A percentile compares a stretch with the other conserved stretches of the same genome.
These are phyloP conservation scores for Coffea humblotiana DNA, from an alignment of 305 asterid species.

Conservation along the genomic window DNA sequence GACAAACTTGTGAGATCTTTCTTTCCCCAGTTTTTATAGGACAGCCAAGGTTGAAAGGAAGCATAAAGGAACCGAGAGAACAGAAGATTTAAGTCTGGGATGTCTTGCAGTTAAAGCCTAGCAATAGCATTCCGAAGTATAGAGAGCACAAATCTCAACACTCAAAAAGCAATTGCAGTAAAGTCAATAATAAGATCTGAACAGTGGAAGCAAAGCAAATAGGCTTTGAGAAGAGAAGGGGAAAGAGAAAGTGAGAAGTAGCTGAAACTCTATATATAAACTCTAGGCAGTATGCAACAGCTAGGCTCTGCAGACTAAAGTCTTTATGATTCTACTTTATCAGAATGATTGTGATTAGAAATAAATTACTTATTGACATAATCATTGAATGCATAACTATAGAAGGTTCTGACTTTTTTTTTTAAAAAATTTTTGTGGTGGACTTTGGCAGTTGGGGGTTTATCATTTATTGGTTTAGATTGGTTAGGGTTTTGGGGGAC, in stretches of 20 bases:
- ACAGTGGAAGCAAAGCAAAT: slow-evolving; percentile 15
- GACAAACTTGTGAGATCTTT: slow-evolving; percentile 20
- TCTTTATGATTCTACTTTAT: slow-evolving; percentile 25
- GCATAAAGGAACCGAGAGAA: slow-evolving; percentile 39
- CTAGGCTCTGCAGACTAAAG: slow-evolving; percentile 23
- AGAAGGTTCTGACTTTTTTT: slow-evolving; percentile 11
- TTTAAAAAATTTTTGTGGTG: slow-evolving; percentile 8
- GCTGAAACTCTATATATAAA: slow-evolving; percentile 13
- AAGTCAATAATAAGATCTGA: slow-evolving; percentile 46
- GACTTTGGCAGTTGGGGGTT: slow-evolving; percentile 33
- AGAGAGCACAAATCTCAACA: slow-evolving; percentile 49
- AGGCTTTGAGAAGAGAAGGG: not conserved
- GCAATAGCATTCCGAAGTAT: not conserved
- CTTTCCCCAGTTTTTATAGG: slow-evolving; percentile 47
- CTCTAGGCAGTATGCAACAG: not conserved
- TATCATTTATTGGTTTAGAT: slow-evolving; percentile 15
- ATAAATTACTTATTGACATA: slow-evolving; percentile 1
- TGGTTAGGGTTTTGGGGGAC: slow-evolving; percentile 39
- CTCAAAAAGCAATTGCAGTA: slow-evolving; percentile 41
- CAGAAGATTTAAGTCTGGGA: slow-evolving; percentile 38
- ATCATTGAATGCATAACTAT: not conserved
- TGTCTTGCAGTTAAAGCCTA: slow-evolving; percentile 46
- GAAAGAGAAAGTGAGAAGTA: slow-evolving; percentile 11
- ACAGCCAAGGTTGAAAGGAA: slow-evolving; percentile 52
- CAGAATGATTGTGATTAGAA: slow-evolving; percentile 23